These are phyloP conservation scores for Fusarium ramigenum DNA, from an alignment of 2,329 filamentous ascomycete genomes.

Conservation along the genomic window DNA sequence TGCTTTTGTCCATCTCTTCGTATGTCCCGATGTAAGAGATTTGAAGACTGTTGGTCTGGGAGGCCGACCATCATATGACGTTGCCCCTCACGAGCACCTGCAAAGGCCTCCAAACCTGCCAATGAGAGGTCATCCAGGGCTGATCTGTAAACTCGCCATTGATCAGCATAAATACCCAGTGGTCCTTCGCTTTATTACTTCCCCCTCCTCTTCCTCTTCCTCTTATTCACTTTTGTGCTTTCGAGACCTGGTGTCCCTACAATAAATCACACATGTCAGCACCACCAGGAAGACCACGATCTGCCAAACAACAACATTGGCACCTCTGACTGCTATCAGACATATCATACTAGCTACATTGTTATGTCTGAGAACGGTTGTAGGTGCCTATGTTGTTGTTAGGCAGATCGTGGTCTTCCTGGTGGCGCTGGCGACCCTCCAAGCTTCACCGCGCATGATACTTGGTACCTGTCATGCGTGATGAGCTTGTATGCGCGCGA, in stretches of 20 bases:
- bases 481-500: neutral
- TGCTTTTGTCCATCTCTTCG: fast-evolving
- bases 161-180: slow-evolving; percentile 1
- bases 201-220: too few relatives aligned
- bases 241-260: neutral
- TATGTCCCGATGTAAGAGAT: neutral
- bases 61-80: slow-evolving; percentile 17
- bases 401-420: neutral
- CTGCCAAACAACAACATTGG: neutral
- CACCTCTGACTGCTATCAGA: neutral
- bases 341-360: neutral
- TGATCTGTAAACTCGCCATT: neutral
- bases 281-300: neutral
- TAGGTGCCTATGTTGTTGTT: neutral
- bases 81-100: slow-evolving; percentile 4
- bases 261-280: neutral
- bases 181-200: too few relatives aligned
- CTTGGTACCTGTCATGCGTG: neutral
- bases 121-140: neutral
- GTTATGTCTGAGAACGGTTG: neutral
- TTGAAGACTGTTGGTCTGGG: neutral
- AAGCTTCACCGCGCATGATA: neutral
- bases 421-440: neutral
- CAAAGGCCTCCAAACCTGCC: slow-evolving; percentile 19
- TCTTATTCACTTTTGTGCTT: neutral